Evolutionary conservation across 108 stramenopile species (phyloP).

Genomic region (Schizochytrium sp.): DNA sequence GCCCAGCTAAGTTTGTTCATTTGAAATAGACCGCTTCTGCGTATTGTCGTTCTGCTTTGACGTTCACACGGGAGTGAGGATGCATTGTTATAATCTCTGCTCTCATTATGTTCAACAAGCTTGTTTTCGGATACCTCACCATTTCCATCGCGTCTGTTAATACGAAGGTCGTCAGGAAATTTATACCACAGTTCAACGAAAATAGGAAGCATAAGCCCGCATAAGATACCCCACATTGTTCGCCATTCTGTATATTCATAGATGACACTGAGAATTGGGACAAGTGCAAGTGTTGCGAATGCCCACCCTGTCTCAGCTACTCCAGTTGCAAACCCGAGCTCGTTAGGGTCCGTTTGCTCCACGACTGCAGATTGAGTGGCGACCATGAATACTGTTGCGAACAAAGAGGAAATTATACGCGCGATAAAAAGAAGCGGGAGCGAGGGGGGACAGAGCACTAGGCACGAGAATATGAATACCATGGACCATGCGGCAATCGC

Average conservation of each 20-base stretch:
- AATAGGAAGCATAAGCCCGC: background rate
- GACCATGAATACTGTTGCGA: slow-evolving; percentile 13
- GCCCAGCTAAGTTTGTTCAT: no score
- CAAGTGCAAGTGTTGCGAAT: background rate
- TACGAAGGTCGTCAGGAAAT: slow-evolving; percentile 15
- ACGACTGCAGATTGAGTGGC: slow-evolving; percentile 3
- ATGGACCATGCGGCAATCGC: slow-evolving; percentile 5
- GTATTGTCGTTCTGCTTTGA: no score
- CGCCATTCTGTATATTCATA: slow-evolving; percentile 37
- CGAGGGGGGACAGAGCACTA: background rate
- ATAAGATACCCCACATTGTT: slow-evolving; percentile 2
- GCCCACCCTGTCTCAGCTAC: slow-evolving; percentile 33
- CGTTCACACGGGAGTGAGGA: background rate
- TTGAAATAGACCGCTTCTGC: background rate
- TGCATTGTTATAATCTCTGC: background rate
- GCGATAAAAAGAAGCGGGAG: background rate
- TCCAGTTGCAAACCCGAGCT: slow-evolving; percentile 15
- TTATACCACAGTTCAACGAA: background rate
- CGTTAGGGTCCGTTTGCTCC: background rate
- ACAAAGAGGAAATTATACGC: background rate
- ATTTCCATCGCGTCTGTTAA: background rate
- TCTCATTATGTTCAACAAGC: background rate
- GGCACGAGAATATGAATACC: background rate
- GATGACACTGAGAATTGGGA: slow-evolving; percentile 22
- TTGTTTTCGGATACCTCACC: background rate